These are phyloP conservation scores for Cymodocea nodosa DNA, from an alignment of 116 monocot species.

Conservation along the genomic window DNA sequence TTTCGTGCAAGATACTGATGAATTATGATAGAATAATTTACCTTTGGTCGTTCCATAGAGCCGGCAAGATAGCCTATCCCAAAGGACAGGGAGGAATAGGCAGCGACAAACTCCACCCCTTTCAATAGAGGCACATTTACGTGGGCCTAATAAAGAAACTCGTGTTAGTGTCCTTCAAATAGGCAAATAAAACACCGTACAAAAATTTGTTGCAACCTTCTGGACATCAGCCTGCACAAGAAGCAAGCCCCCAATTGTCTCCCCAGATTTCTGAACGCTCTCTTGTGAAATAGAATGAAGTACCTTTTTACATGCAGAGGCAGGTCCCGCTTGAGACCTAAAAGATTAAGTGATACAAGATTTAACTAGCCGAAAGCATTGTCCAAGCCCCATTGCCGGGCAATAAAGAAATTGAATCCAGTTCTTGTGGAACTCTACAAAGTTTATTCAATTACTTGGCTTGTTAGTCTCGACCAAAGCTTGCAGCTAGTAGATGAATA, in stretches of 20 bases:
- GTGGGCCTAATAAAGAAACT: slow-evolving; percentile 15
- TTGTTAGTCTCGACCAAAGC: no score
- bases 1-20: background rate
- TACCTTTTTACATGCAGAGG: slow-evolving; percentile 62
- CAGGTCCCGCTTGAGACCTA: slow-evolving; percentile 71
- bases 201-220: slow-evolving; percentile 27
- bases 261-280: slow-evolving; percentile 28
- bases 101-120: slow-evolving; percentile 73
- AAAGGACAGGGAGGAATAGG: slow-evolving; percentile 74
- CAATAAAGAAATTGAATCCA: no score
- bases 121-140: slow-evolving; percentile 22
- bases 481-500: no score
- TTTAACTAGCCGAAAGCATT: no score
- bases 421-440: no score
- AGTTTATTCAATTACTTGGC: no score
- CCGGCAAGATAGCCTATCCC: slow-evolving; percentile 76
- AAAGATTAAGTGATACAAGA: background rate
- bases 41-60: slow-evolving; percentile 68
- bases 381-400: no score
- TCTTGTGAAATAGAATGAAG: slow-evolving; percentile 34
- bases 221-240: slow-evolving; percentile 67
- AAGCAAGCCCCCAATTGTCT: slow-evolving; percentile 62
- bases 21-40: slow-evolving; percentile 11
- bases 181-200: background rate
- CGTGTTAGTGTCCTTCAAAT: background rate